These are phyloP conservation scores for Rhododendron griersonianum DNA, from an alignment of 148 eudicot species.

Conservation along the genomic window DNA sequence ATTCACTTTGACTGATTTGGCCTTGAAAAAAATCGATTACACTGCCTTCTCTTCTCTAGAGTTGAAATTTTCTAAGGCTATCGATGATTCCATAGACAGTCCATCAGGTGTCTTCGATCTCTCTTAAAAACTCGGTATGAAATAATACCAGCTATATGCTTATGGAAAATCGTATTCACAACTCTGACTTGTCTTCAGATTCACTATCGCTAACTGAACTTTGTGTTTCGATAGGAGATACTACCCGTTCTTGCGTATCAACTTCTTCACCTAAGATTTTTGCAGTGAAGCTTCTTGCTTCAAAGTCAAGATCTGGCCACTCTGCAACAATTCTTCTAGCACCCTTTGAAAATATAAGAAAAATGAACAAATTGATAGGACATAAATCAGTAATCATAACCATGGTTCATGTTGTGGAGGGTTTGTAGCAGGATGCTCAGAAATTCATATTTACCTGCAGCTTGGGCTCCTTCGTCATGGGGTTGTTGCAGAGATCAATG, in stretches of 20 bases:
- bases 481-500: slow-evolving; percentile 94
- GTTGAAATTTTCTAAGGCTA: background rate
- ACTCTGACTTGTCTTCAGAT: slow-evolving; percentile 55
- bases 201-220: background rate
- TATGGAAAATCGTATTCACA: slow-evolving; percentile 25
- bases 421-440: background rate
- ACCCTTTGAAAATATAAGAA: slow-evolving; percentile 40
- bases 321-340: slow-evolving; percentile 87
- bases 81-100: background rate
- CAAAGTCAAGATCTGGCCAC: slow-evolving; percentile 83
- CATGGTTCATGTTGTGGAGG: background rate
- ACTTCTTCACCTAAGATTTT: slow-evolving; percentile 66
- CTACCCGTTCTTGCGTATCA: slow-evolving; percentile 32
- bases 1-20: background rate
- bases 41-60: background rate
- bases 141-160: background rate
- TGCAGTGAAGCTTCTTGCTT: slow-evolving; percentile 78
- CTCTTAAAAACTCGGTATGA: background rate
- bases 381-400: background rate
- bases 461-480: slow-evolving; percentile 98
- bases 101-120: background rate
- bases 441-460: slow-evolving; percentile 56
- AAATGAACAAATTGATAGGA: background rate
- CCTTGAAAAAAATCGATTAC: background rate
- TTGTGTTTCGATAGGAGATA: slow-evolving; percentile 24